Base-by-base conservation (phyloP, 2,329 filamentous ascomycete genomes). In the Fusarium circinatum region DNA sequence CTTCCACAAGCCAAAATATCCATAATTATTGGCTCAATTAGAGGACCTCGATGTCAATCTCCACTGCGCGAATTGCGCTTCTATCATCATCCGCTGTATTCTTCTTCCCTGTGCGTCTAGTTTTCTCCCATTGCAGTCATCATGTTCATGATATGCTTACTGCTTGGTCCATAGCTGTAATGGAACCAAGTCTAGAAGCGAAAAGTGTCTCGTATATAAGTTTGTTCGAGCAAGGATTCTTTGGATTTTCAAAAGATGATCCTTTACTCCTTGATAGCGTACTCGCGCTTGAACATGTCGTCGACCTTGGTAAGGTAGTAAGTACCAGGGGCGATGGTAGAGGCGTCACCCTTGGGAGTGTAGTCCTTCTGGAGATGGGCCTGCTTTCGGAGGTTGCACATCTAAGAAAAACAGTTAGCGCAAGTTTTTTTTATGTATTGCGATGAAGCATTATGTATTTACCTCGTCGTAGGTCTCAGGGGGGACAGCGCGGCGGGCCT, bases 271-370 rank as follows among this genome's bases (percentile, higher is more conserved):
- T 95, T 93, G 85, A 95, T 82, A 64, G 87, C 85, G 84, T 96
- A 96, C 81, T 89, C 89, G 79, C 94, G 90, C 86, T 93, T 91
- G 91, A 94, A 96, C 93, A 94, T 94, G 78, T 94, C 93, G 80
- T 96, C 93, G 54, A 96, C 89, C 82, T 92, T 91, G 80, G 90
- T 90, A 67, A 96, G 88, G 85, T 95, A 96, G 86, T 96, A 96
- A 28, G 91, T 90, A 67, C 90, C 92, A 68, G 88, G 84, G 69
- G 82, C 81, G 65, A 96, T 88, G 76, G 89, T 93, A 51, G 93
- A 92, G 34, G 87, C 80, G 60, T 90, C 90, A 65, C 94, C 94
- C 78, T 87, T 83, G 70, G 94, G 94, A 73, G 86, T 89, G 85
- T 90, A 96, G 85, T 90, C 86, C 87, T 95, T 96, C 87, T 95